Conservation (phyloP, 1,284 basidiomycete genomes). For the Rhodotorula sp. region DNA sequence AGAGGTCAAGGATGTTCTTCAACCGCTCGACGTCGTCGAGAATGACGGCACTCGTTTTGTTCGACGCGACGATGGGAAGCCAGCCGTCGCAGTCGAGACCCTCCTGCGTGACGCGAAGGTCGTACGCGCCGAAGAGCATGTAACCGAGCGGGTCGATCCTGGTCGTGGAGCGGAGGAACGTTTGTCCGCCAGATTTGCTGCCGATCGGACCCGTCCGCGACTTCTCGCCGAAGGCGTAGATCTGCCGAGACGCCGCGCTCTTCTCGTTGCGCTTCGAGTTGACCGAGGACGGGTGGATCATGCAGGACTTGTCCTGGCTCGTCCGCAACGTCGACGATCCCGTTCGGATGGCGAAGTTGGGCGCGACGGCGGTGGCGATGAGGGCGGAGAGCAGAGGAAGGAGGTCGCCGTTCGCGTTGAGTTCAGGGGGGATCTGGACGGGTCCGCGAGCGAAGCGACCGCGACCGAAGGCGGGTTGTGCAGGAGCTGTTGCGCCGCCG, state of each 20-base stretch:
- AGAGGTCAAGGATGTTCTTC: slow-evolving; percentile 73
- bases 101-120: slow-evolving; percentile 53
- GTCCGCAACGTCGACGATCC: slow-evolving; percentile 73
- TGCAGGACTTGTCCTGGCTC: slow-evolving; percentile 72
- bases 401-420: slow-evolving; percentile 73
- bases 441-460: slow-evolving; percentile 10
- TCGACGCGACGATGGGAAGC: slow-evolving; percentile 66
- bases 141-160: slow-evolving; percentile 81
- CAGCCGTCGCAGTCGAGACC: slow-evolving; percentile 75
- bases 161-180: slow-evolving; percentile 75
- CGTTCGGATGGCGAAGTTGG: slow-evolving; percentile 88
- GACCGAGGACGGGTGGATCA: slow-evolving; percentile 84
- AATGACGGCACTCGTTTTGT: slow-evolving; percentile 55
- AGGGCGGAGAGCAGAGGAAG: slow-evolving; percentile 79
- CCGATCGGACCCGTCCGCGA: slow-evolving; percentile 62
- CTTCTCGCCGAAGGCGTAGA: slow-evolving; percentile 85
- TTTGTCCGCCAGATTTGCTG: slow-evolving; percentile 57
- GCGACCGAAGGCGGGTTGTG: slow-evolving; percentile 19
- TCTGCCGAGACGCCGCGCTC: slow-evolving; percentile 56
- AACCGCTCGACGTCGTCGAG: slow-evolving; percentile 82
- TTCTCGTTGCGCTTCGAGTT: slow-evolving; percentile 69
- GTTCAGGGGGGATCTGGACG: slow-evolving; percentile 58
- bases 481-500: slow-evolving; percentile 22
- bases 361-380: slow-evolving; percentile 80
- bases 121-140: slow-evolving; percentile 86